phyloP scores from a whole-genome alignment of 108 stramenopile genomes.

The Cyclotella kingstonii region DNA sequence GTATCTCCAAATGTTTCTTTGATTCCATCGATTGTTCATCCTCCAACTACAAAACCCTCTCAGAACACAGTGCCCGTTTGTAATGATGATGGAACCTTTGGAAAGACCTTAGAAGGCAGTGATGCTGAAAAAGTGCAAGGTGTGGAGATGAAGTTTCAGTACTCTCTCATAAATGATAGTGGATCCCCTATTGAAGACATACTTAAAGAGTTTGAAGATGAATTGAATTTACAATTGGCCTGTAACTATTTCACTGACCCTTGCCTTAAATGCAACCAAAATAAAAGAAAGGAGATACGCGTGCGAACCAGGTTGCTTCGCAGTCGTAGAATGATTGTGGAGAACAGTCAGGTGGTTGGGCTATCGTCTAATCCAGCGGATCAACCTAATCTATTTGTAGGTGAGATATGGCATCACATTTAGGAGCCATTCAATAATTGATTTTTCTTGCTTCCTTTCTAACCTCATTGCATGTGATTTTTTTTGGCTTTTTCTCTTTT shows the following conservation, averaged over 20 bases:
- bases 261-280: constrained; percentile 23
- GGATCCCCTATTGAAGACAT: constrained; percentile 1
- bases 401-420: constrained; percentile 2
- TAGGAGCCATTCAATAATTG: background rate
- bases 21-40: constrained; percentile 3
- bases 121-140: constrained; percentile 3
- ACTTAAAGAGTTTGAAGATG: constrained; percentile 34
- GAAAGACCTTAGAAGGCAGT: constrained; percentile 5
- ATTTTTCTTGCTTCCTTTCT: background rate
- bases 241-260: constrained; percentile 30
- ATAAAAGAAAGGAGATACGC: background rate
- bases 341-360: constrained; percentile 28
- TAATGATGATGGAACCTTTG: constrained; percentile 35
- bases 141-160: constrained; percentile 12
- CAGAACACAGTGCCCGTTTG: constrained; percentile 9
- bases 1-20: background rate
- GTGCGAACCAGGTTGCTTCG: constrained; percentile 8
- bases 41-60: constrained; percentile 5
- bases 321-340: constrained; percentile 10
- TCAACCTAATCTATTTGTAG: constrained; percentile 4
- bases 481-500: background rate
- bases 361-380: constrained; percentile 35
- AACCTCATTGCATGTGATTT: too few relatives aligned
- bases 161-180: constrained; percentile 21
- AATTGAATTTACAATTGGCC: constrained; percentile 26